Percentiles rank a stretch among this genome's conserved stretches.
Conservation (phyloP, 2,329 filamentous ascomycete genomes). For the Fusarium circinatum region DNA sequence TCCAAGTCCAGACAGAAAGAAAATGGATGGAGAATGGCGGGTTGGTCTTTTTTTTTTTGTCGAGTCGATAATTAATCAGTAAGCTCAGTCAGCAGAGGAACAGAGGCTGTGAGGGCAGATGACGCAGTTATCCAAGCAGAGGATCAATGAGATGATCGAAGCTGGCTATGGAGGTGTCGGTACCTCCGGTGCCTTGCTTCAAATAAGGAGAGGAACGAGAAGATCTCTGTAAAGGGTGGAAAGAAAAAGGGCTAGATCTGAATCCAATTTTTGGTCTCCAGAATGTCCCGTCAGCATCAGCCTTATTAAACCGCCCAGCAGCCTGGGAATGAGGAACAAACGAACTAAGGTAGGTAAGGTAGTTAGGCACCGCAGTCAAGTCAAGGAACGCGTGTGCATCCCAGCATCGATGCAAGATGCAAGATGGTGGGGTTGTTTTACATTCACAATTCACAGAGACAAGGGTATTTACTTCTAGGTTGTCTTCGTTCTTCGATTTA, state of each 20-base stretch:
- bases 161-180: constrained; percentile 17
- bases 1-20: not conserved
- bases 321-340: not conserved
- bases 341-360: not conserved
- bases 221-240: constrained; percentile 8
- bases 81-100: constrained; percentile 27
- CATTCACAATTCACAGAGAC: not conserved
- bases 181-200: constrained; percentile 19
- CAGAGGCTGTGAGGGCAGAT: constrained; percentile 13
- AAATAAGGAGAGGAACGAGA: constrained; percentile 18
- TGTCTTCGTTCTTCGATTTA: not conserved
- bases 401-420: constrained; percentile 5
- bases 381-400: constrained; percentile 25
- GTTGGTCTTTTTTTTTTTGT: not conserved
- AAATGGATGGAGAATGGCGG: not conserved
- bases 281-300: constrained; percentile 33
- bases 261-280: constrained; percentile 17
- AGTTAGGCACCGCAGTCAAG: not conserved
- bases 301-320: constrained; percentile 30
- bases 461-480: not conserved
- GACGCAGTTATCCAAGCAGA: constrained; percentile 21
- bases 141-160: not conserved
- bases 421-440: constrained; percentile 20
- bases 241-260: constrained; percentile 10
- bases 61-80: not conserved